Percentiles rank a stretch among this genome's conserved stretches.
These are phyloP conservation scores for Adansonia rubrostipa DNA, from an alignment of 441 rosid genomes.

Conservation along the genomic window DNA sequence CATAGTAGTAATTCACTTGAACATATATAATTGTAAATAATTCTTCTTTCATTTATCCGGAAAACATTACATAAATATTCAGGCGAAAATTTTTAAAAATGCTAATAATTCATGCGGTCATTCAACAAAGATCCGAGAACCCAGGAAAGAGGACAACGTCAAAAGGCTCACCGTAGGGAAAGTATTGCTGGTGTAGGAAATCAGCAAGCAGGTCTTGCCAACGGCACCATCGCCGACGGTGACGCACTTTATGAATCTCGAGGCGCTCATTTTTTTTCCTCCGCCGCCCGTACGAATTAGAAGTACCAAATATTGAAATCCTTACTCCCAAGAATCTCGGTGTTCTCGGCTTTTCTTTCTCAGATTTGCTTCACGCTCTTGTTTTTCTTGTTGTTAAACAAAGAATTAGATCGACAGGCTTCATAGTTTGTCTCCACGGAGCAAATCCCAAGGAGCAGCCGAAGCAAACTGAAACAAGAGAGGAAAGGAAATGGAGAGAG, in stretches of 20 bases:
- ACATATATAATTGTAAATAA: background rate
- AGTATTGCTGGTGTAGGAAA: constrained; percentile 94
- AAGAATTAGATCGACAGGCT: background rate
- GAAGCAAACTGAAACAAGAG: background rate
- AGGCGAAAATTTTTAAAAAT: background rate
- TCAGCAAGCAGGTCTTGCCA: constrained; percentile 90
- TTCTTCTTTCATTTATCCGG: background rate
- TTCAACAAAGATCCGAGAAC: constrained; percentile 19
- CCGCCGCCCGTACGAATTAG: background rate
- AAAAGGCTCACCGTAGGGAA: constrained; percentile 71
- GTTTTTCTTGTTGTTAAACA: background rate
- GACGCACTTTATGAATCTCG: constrained; percentile 93
- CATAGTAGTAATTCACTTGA: background rate
- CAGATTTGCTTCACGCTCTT: constrained; percentile 9
- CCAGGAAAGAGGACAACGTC: background rate
- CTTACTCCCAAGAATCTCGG: constrained; percentile 7
- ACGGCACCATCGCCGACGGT: constrained; percentile 98
- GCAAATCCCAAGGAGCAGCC: background rate
- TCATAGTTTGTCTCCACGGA: background rate
- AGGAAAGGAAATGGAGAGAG: constrained; percentile 5
- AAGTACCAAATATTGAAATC: constrained; percentile 7
- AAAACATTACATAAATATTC: background rate
- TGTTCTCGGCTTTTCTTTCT: background rate
- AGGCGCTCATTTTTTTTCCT: constrained; percentile 69
- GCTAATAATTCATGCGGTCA: background rate